Percentiles rank a stretch among this genome's conserved stretches.
Conservation (phyloP, 208 protist species). For the Leishmania braziliensis region DNA sequence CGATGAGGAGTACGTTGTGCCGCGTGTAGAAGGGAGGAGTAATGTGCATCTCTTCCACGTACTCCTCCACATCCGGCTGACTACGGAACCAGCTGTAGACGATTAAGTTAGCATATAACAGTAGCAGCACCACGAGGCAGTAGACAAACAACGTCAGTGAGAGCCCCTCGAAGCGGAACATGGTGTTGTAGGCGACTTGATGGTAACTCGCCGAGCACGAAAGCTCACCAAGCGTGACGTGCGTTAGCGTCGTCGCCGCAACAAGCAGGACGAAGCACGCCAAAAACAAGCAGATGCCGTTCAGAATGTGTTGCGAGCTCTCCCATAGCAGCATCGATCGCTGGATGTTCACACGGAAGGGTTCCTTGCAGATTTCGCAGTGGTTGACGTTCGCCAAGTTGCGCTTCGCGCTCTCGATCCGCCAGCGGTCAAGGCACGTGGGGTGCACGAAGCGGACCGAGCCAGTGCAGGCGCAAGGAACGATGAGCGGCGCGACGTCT, state of each 20-base stretch:
- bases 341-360: conserved; percentile 59
- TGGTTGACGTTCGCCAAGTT: conserved; percentile 69
- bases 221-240: conserved; percentile 49
- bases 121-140: conserved; percentile 41
- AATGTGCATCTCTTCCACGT: conserved; percentile 50
- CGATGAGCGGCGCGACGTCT: conserved; percentile 61
- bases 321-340: conserved; percentile 47
- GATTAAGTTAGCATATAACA: conserved; percentile 46
- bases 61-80: conserved; percentile 47
- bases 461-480: conserved; percentile 76
- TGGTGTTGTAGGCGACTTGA: conserved; percentile 55
- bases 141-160: conserved; percentile 62
- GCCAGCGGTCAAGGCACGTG: conserved; percentile 80
- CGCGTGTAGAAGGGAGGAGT: conserved; percentile 66
- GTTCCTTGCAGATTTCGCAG: conserved; percentile 81
- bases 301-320: conserved; percentile 46
- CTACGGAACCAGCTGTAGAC: conserved; percentile 73
- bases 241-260: conserved; percentile 32
- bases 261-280: conserved; percentile 36
- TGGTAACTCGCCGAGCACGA: conserved; percentile 65
- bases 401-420: conserved; percentile 69
- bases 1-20: conserved; percentile 36
- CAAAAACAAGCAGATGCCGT: conserved; percentile 39
- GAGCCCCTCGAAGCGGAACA: conserved; percentile 60
- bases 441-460: conserved; percentile 80